Percentiles rank a stretch among this genome's conserved stretches.
phyloP scores from a whole-genome alignment of 2,329 filamentous ascomycete genomes.

The Leptographium galeiforme region DNA sequence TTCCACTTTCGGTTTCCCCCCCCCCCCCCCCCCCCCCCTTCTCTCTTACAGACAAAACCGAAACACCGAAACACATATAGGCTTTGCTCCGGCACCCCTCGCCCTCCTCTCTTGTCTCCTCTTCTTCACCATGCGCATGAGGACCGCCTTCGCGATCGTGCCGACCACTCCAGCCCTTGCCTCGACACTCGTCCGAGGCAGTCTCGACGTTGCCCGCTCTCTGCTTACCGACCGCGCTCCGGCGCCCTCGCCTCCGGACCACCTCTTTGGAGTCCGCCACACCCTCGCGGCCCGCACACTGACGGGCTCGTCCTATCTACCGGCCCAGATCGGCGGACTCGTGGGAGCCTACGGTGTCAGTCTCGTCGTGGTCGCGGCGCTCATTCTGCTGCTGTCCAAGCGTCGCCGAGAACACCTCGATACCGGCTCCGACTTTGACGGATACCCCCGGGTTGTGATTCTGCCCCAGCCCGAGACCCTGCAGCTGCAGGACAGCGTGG shows the following conservation, averaged over 20 bases:
- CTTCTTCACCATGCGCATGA: slow-evolving; percentile 26
- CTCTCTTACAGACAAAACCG: too few relatives aligned
- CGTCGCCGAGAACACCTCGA: slow-evolving; percentile 37
- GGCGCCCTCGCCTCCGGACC: slow-evolving; percentile 15
- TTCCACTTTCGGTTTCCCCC: too few relatives aligned
- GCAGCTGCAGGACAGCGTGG: slow-evolving; percentile 13
- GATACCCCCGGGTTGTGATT: slow-evolving; percentile 8
- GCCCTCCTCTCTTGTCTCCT: neutral
- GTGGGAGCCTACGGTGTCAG: slow-evolving; percentile 71
- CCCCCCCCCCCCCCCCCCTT: too few relatives aligned
- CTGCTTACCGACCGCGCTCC: too few relatives aligned
- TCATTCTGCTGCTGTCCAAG: slow-evolving; percentile 48
- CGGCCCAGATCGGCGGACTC: slow-evolving; percentile 72
- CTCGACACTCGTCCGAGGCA: slow-evolving; percentile 16
- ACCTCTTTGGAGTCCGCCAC: slow-evolving; percentile 46
- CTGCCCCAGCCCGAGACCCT: slow-evolving; percentile 12
- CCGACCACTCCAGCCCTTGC: slow-evolving; percentile 12
- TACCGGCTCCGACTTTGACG: slow-evolving; percentile 38
- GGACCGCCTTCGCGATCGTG: slow-evolving; percentile 1
- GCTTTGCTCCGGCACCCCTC: neutral
- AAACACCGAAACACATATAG: too few relatives aligned
- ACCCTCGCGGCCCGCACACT: slow-evolving; percentile 43
- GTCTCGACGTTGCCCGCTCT: slow-evolving; percentile 12
- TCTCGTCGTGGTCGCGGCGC: slow-evolving; percentile 57
- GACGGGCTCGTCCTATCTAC: slow-evolving; percentile 51